Evolutionary conservation across 768 basidiomycete species (phyloP), one percentile per base, ranked within the genome.

Genomic region (Mycena epipterygia): DNA sequence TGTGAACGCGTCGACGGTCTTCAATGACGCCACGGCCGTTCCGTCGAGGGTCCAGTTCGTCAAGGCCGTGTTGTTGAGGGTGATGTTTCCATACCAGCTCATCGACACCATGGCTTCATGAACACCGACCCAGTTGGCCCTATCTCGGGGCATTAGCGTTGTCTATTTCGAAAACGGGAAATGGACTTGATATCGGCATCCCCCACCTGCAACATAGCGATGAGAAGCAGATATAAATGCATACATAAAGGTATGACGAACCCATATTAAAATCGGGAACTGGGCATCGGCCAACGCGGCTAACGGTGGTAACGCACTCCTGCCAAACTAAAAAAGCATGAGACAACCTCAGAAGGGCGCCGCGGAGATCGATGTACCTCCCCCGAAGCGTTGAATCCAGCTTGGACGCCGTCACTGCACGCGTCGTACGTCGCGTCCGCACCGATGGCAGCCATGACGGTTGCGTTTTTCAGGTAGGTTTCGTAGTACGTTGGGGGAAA

Each of bases 1-100:
- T 1, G 81, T 77, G 73, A 87, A 87, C 59, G 83, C 83, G 73
- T 84, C 85, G 48, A 87, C 85, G 35, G 84, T 85, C 58, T 85
- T 82, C 5, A 85, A 74, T 0, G 83, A 77, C 5, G 84, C 86
- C 8, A 87, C 79, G 0, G 83, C 65, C 8, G 64, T 74, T 4
- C 81, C 84, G 29, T 77, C 56, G 41, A 87, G 78, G 0, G 87
- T 86, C 55, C 69, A 64, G 30, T 74, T 76, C 30, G 61, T 72
- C 21, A 74, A n/a, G 33, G 83, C 81, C 4, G 84, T 85, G 33
- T 72, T 75, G 62, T 82, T 82, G 25, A 86, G 73, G 0, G 79
- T 80, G 42, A 79, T 68, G 51, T 82, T 85, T 7, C 86, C 85
- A 51, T 83, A 85, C 86, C 85, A 86, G 52, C 82, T 78, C 85